A percentile compares a stretch with the other conserved stretches of the same genome.
Conservation (phyloP, 2,329 filamentous ascomycete genomes). For the Aspergillus pseudoviridinutans region DNA sequence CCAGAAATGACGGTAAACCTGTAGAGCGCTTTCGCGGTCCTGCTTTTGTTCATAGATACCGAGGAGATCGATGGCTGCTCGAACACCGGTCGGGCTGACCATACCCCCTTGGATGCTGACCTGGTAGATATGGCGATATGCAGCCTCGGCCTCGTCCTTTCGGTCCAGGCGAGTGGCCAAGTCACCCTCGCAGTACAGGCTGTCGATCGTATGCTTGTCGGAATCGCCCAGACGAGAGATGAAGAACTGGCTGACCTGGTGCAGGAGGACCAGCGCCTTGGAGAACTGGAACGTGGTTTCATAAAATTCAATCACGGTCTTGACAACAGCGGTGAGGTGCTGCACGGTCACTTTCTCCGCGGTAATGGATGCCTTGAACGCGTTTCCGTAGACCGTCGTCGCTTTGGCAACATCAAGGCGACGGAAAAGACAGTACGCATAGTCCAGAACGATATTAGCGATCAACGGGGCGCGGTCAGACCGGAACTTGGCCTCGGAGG, state of each 20-base stretch:
- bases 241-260: conserved; percentile 31
- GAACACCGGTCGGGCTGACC: conserved; percentile 40
- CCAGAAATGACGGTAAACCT: conserved; percentile 47
- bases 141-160: conserved; percentile 30
- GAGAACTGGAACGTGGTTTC: conserved; percentile 36
- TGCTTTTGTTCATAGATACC: conserved; percentile 44
- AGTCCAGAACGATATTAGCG: conserved; percentile 28
- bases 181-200: conserved; percentile 46
- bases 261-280: conserved; percentile 27
- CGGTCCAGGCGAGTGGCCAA: conserved; percentile 43
- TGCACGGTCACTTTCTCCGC: conserved; percentile 30
- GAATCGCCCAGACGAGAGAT: conserved; percentile 28
- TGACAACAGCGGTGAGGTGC: conserved; percentile 29
- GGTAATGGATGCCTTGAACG: conserved; percentile 28
- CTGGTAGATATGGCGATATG: conserved; percentile 45
- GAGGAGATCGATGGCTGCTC: conserved; percentile 45
- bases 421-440: conserved; percentile 34
- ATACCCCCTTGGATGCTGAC: conserved; percentile 28
- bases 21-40: conserved; percentile 45
- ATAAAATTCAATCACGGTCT: conserved; percentile 35
- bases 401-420: conserved; percentile 27
- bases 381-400: conserved; percentile 30
- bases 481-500: conserved; percentile 27
- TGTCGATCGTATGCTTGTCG: conserved; percentile 45
- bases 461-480: conserved; percentile 28